Evolutionary conservation across 345 rosid genomes (phyloP).

Genomic region (Pelargonium nanum): DNA sequence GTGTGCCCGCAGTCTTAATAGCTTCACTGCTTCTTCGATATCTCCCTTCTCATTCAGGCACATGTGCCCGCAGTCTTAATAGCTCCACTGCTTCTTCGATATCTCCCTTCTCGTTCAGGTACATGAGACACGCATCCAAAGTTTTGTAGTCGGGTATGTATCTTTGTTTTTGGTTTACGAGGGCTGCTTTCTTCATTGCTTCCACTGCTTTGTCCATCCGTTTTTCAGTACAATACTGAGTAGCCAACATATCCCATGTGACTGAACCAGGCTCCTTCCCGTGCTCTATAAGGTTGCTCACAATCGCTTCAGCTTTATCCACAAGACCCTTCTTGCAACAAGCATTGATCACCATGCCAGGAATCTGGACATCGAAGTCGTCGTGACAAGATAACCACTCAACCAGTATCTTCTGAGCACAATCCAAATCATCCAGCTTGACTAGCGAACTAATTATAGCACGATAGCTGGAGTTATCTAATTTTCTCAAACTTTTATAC

Average conservation of each 20-base stretch:
- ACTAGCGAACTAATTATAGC: constrained; percentile 42
- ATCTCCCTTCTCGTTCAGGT: not conserved
- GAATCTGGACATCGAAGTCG: constrained; percentile 33
- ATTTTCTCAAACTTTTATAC: constrained; percentile 27
- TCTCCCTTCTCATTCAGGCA: no score
- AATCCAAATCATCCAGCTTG: constrained; percentile 41
- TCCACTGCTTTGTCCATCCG: not conserved
- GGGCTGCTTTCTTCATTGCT: not conserved
- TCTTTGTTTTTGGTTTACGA: not conserved
- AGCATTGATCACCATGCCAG: constrained; percentile 33
- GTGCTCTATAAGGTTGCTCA: constrained; percentile 1
- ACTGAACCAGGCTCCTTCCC: not conserved
- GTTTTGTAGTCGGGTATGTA: not conserved
- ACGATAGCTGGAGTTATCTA: constrained; percentile 32
- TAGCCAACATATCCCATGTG: not conserved
- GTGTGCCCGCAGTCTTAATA: no score
- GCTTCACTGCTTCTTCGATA: no score
- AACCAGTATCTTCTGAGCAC: constrained; percentile 40
- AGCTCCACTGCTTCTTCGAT: not conserved
- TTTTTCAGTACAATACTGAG: not conserved
- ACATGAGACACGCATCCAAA: not conserved
- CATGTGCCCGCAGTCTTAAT: not conserved
- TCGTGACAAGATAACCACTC: constrained; percentile 42
- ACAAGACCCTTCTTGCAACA: constrained; percentile 38
- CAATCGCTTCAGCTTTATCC: constrained; percentile 44